These are phyloP conservation scores for Pulveroboletus sp. DNA, from an alignment of 768 basidiomycete genomes.

Conservation along the genomic window DNA sequence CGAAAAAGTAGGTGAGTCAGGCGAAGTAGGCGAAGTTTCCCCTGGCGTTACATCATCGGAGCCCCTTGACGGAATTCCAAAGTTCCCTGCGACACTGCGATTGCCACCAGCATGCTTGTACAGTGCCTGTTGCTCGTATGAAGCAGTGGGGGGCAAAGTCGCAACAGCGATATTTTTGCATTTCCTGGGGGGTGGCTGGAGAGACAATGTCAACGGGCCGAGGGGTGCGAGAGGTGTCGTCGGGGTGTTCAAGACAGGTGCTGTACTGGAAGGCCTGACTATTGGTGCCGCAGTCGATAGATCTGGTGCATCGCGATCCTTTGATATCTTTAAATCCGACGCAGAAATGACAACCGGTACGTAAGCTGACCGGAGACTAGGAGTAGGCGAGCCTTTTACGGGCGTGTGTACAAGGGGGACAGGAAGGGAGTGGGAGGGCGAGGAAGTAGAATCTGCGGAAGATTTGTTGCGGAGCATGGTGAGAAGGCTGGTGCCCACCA, in stretches of 20 bases:
- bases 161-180: constrained; percentile 18
- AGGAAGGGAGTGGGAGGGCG: constrained; percentile 32
- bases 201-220: constrained; percentile 29
- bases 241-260: constrained; percentile 23
- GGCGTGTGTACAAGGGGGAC: constrained; percentile 21
- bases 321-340: constrained; percentile 38
- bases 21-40: constrained; percentile 9
- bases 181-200: constrained; percentile 34
- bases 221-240: constrained; percentile 26
- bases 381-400: constrained; percentile 22
- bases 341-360: constrained; percentile 19
- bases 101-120: constrained; percentile 27
- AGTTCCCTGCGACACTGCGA: constrained; percentile 29
- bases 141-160: neutral
- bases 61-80: constrained; percentile 20
- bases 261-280: constrained; percentile 24
- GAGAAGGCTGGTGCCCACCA: constrained; percentile 52
- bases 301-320: constrained; percentile 31
- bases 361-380: constrained; percentile 24
- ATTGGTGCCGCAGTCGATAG: constrained; percentile 12
- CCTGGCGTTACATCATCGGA: constrained; percentile 8
- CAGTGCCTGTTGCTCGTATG: constrained; percentile 15
- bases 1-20: constrained; percentile 2
- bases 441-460: constrained; percentile 23
- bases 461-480: constrained; percentile 46